Percentiles rank a stretch among this genome's conserved stretches.
Conservation (phyloP, 805 yeast genomes). For the Kodamaea leandrae region DNA sequence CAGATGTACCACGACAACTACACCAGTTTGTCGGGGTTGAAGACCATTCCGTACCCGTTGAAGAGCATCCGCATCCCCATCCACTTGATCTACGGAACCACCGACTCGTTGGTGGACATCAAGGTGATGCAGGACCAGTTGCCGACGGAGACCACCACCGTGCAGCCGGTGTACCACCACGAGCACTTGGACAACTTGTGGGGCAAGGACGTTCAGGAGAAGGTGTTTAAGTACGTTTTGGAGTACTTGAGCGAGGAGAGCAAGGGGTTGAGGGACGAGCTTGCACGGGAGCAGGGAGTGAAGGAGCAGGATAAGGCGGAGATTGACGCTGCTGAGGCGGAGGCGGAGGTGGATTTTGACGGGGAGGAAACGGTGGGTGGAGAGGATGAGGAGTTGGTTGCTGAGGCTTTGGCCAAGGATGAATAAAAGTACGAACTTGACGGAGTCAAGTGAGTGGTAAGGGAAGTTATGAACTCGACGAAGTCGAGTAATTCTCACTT, state of each 20-base stretch:
- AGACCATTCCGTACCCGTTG: slow-evolving; percentile 40
- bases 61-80: slow-evolving; percentile 58
- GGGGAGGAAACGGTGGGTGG: background rate
- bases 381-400: background rate
- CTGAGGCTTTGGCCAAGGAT: too few species aligned
- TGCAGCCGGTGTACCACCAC: slow-evolving; percentile 61
- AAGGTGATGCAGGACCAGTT: slow-evolving; percentile 67
- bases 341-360: too few species aligned
- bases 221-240: slow-evolving; percentile 35
- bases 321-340: too few species aligned
- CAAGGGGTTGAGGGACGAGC: background rate
- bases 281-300: background rate
- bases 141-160: slow-evolving; percentile 50
- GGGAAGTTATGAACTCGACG: too few species aligned
- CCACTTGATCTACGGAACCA: slow-evolving; percentile 71
- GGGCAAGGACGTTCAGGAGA: slow-evolving; percentile 61
- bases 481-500: too few species aligned
- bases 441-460: too few species aligned
- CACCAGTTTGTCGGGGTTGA: slow-evolving; percentile 23
- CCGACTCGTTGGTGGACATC: slow-evolving; percentile 85
- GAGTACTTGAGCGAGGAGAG: slow-evolving; percentile 13
- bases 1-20: slow-evolving; percentile 80
- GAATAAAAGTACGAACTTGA: background rate
- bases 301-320: background rate
- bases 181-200: slow-evolving; percentile 91